Evolutionary conservation across 2,329 filamentous ascomycete genomes (phyloP).

Genomic region (Diplodia scrobiculata): DNA sequence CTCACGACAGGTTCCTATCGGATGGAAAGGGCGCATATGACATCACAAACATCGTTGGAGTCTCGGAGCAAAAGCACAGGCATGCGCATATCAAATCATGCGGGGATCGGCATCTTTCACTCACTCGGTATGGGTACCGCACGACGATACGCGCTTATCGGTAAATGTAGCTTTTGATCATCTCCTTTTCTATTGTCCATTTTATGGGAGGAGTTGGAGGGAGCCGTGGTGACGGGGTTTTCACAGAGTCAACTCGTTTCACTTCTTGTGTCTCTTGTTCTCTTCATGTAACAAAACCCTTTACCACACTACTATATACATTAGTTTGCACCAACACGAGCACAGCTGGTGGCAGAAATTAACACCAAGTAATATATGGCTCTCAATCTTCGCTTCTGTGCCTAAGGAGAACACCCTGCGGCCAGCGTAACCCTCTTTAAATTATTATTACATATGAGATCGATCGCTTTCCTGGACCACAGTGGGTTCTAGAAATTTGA

Average conservation of each 20-base stretch:
- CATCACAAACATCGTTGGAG: conserved; percentile 6
- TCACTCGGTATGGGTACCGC: background rate
- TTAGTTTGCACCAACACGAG: background rate
- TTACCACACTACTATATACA: background rate
- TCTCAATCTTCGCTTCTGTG: background rate
- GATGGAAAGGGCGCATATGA: background rate
- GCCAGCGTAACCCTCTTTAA: too few species aligned
- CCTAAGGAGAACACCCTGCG: too few species aligned
- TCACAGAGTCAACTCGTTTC: background rate
- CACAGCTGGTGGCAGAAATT: conserved; percentile 1
- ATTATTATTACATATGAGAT: too few species aligned
- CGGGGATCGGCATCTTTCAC: conserved; percentile 3
- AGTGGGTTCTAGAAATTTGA: too few species aligned
- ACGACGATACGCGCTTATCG: conserved; percentile 5
- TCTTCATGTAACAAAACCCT: background rate
- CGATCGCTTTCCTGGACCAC: too few species aligned
- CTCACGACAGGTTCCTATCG: background rate
- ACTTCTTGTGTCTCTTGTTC: background rate
- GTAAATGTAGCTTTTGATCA: background rate
- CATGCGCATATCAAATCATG: conserved; percentile 4
- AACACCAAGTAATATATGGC: background rate
- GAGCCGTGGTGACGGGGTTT: background rate
- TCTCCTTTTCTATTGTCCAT: background rate
- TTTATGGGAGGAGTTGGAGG: background rate
- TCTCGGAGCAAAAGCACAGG: conserved; percentile 10